These are phyloP conservation scores for Globisporangium recalcitrans DNA, from an alignment of 352 stramenopile species.

Conservation along the genomic window DNA sequence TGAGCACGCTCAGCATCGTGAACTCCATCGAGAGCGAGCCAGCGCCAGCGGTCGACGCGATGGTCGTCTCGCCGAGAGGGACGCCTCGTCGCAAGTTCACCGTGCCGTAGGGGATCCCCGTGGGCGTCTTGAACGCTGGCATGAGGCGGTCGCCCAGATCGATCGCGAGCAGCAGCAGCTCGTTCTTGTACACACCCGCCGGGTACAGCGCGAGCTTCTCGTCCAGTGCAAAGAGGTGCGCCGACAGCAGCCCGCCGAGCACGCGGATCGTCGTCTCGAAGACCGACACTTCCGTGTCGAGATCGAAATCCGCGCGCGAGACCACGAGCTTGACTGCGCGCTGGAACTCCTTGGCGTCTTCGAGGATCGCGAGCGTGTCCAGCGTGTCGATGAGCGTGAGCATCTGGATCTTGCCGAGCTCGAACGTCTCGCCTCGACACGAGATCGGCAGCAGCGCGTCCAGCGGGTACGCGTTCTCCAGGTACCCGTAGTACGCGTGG, in stretches of 20 bases:
- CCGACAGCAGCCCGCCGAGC: constrained; percentile 87
- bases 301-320: constrained; percentile 59
- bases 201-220: constrained; percentile 44
- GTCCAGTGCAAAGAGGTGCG: constrained; percentile 81
- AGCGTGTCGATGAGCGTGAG: constrained; percentile 90
- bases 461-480: constrained; percentile 77
- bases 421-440: constrained; percentile 64
- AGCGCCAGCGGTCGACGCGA: constrained; percentile 94
- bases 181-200: constrained; percentile 84
- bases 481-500: constrained; percentile 85
- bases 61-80: constrained; percentile 90
- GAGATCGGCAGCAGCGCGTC: constrained; percentile 73
- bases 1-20: constrained; percentile 90
- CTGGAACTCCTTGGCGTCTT: constrained; percentile 71
- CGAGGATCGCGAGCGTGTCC: constrained; percentile 86
- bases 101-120: constrained; percentile 95
- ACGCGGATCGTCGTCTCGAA: constrained; percentile 93
- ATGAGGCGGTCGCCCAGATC: constrained; percentile 95
- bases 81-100: constrained; percentile 93
- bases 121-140: constrained; percentile 94
- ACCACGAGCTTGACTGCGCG: constrained; percentile 63
- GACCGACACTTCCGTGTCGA: constrained; percentile 88
- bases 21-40: constrained; percentile 97
- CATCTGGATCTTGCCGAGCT: constrained; percentile 76
- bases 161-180: constrained; percentile 90